Evolutionary conservation across 129 eudicot genomes (phyloP), one percentile per base, ranked within the genome.

Genomic region (Smallanthus sonchifolius): DNA sequence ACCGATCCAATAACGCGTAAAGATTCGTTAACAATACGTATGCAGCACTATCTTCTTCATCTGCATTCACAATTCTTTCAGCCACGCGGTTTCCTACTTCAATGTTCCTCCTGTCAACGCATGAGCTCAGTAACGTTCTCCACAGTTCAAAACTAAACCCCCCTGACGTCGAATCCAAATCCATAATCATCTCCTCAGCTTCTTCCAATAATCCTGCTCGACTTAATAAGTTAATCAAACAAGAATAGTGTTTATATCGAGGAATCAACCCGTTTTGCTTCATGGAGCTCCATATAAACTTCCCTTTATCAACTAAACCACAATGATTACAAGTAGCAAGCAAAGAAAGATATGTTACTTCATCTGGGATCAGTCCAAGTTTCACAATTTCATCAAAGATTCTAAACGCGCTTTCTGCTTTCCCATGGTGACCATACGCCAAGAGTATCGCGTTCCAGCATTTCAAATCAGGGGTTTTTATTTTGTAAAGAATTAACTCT

Each of bases 401-500:
- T 65, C 63, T 69, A 51, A 86, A 80, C 13, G 92, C 92, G 69
- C 72, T 87, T 4, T 72, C 73, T 10, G 87, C 87, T 81, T 77
- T 90, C 36, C 98, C 98, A 74, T 92, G 98, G 77, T 87, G 86
- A 65, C 96, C 85, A 14, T 85, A 92, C 38, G 88, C 96, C 7
- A 88, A 86, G 30, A 92, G 85, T 77, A 92, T 82, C 34, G 96
- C 80, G 70, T 92, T 92, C 94, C 90, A 93, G 73, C 95, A 90
- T 77, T 68, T 90, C 76, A 90, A 79, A 69, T 93, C 95, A 19
- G 89, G 89, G 56, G 35, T 47, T 6, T 19, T 13, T 32, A 82
- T 76, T 10, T 55, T 62, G 2, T 75, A 83, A 70, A 93, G 80
- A 84, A 83, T 67, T 7, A 34, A 66, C 49, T 83, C 84, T 56